Percentiles rank a stretch among this genome's conserved stretches.
Evolutionary conservation across 2,329 filamentous ascomycete species (phyloP).

Genomic region (Didymella arachidicola): DNA sequence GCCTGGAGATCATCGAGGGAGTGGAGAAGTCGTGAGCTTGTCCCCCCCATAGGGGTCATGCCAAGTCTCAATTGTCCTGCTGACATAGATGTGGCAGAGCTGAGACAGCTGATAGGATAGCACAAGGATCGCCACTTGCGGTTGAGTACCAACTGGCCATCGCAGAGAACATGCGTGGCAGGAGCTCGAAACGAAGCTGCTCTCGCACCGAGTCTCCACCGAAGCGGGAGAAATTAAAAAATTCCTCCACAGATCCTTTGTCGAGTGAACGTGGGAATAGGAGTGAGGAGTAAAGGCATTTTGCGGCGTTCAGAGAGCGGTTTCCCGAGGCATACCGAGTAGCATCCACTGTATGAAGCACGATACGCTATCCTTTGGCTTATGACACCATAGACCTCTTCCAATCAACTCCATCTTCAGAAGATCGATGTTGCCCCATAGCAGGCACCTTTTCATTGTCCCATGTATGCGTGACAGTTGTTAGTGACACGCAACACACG

Average conservation of each 20-base stretch:
- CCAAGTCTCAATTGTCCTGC: conserved; percentile 1
- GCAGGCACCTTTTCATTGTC: not conserved
- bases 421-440: not conserved
- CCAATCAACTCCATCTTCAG: not conserved
- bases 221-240: conserved; percentile 3
- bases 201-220: conserved; percentile 6
- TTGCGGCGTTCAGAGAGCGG: conserved; percentile 3
- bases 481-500: conserved; percentile 6
- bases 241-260: not conserved
- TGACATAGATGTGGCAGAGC: conserved; percentile 2
- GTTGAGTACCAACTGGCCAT: not conserved
- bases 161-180: not conserved
- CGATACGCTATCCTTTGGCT: not conserved
- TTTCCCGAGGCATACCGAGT: conserved; percentile 3
- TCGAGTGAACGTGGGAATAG: not conserved
- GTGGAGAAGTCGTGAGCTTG: conserved; percentile 38
- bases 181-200: conserved; percentile 7
- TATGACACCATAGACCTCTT: not conserved
- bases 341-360: not conserved
- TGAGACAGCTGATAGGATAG: not conserved
- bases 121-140: not conserved
- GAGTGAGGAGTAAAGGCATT: not conserved
- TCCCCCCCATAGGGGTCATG: not conserved
- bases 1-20: conserved; percentile 39
- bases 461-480: conserved; percentile 2